Evolutionary conservation across 2,329 filamentous ascomycete species (phyloP), one percentile per base, ranked within the genome.

Genomic region (Helicocarpus griseus): DNA sequence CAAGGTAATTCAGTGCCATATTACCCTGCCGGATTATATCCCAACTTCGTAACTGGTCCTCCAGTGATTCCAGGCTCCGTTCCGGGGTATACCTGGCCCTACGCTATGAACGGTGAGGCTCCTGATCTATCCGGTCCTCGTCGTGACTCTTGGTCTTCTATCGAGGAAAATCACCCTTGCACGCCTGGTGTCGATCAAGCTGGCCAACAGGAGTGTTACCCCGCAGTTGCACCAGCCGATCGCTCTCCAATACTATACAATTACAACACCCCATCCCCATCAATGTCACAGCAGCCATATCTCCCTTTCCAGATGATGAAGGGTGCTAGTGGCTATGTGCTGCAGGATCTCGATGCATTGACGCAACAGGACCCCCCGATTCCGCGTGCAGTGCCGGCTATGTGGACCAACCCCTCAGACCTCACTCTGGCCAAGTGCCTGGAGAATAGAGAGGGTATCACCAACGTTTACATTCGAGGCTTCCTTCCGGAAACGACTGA

Each of bases 391-490:
- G 90, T 98, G 43, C 91, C 91, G 14, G 91, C 93, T 5, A 84
- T 89, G 58, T 90, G 72, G 71, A 75, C 87, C 64, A 89, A 86
- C 52, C 88, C 89, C 26, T 85, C 84, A 22, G 90, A 91, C 52
- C 87, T 95, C 77, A 90, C 87, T 39, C 80, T 97, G 26, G 91
- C 95, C 57, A 90, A 95, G 69, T 95, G 90, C 64, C 77, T 98
- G 46, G 88, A 95, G 71, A 97, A 97, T 63, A 86, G 89, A 53
- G 93, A 87, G 45, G 90, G 90, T 41, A 95, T 97, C 65, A 93
- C 89, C 57, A 98, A 98, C 63, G 91, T 98, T 58, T 98, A 98
- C 75, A 96, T 98, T 57, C 88, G 93, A 55, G 94, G 94, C 17
- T 84, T 98, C 56, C 87, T 95, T 57, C 91, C 93, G 0, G 91